Conservation (phyloP, 345 rosid genomes). For the Hibiscus syriacus region DNA sequence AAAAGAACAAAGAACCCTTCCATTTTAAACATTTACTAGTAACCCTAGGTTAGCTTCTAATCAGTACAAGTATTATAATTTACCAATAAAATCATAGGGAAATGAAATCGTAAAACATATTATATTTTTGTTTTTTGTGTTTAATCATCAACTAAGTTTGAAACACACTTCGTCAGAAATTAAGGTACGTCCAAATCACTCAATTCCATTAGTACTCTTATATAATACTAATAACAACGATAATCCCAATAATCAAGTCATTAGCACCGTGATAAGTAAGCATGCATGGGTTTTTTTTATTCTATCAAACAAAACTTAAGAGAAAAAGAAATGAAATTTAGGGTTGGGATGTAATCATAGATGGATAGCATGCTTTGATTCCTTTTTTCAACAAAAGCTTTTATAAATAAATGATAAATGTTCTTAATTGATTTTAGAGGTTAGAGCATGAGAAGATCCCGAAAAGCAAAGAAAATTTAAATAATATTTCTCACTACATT, state of each 20-base stretch:
- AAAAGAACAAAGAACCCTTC: slow-evolving; percentile 15
- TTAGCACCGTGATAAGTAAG: slow-evolving; percentile 12
- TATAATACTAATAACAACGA: not conserved
- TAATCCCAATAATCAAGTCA: slow-evolving; percentile 6
- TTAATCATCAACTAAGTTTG: no score
- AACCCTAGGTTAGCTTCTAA: no score
- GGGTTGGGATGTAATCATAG: slow-evolving; percentile 30
- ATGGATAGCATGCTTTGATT: slow-evolving; percentile 55
- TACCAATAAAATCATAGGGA: no score
- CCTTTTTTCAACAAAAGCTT: no score
- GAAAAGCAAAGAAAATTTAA: slow-evolving; percentile 25
- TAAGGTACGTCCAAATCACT: slow-evolving; percentile 19
- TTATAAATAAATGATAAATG: not conserved
- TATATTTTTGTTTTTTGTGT: no score
- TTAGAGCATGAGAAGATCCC: slow-evolving; percentile 47
- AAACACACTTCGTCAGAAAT: slow-evolving; percentile 9
- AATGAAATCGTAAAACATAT: no score
- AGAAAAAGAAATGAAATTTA: no score
- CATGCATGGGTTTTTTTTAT: no score
- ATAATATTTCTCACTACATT: slow-evolving; percentile 7
- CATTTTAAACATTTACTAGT: no score
- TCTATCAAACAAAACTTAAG: no score
- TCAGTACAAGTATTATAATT: no score
- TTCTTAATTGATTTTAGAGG: not conserved
- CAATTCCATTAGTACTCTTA: no score